Evolutionary conservation across 23 red algal species (phyloP).

Genomic region (Gracilaria domingensis): DNA sequence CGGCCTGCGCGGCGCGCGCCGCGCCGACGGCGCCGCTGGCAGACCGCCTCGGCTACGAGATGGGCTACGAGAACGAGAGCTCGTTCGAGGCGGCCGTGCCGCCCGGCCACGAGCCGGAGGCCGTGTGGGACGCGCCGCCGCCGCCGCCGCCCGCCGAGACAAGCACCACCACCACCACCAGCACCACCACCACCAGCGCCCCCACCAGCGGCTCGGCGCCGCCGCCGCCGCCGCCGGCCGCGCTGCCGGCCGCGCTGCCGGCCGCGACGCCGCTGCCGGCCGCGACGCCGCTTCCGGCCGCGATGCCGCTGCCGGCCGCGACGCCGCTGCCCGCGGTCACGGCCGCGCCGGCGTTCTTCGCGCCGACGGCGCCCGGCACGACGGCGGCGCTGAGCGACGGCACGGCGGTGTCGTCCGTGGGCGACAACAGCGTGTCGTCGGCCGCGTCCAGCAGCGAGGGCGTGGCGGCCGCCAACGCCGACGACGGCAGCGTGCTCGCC

Average conservation of each 20-base stretch:
- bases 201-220: neutral
- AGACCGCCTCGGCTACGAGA: neutral
- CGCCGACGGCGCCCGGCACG: neutral
- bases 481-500: slow-evolving; percentile 31
- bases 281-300: neutral
- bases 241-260: neutral
- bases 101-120: neutral
- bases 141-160: neutral
- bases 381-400: slow-evolving; percentile 31
- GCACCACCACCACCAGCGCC: neutral
- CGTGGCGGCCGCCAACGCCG: slow-evolving; percentile 28
- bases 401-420: slow-evolving; percentile 21
- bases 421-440: slow-evolving; percentile 30
- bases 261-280: neutral
- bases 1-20: too few relatives aligned
- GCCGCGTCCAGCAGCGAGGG: slow-evolving; percentile 12
- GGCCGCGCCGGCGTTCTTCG: neutral
- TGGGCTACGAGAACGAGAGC: neutral
- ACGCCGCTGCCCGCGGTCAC: neutral
- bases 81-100: neutral
- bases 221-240: neutral
- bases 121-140: neutral
- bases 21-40: neutral
- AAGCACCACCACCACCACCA: neutral
- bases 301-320: neutral